Conservation (phyloP, 2,329 filamentous ascomycete genomes). For the Rutstroemia sp. region DNA sequence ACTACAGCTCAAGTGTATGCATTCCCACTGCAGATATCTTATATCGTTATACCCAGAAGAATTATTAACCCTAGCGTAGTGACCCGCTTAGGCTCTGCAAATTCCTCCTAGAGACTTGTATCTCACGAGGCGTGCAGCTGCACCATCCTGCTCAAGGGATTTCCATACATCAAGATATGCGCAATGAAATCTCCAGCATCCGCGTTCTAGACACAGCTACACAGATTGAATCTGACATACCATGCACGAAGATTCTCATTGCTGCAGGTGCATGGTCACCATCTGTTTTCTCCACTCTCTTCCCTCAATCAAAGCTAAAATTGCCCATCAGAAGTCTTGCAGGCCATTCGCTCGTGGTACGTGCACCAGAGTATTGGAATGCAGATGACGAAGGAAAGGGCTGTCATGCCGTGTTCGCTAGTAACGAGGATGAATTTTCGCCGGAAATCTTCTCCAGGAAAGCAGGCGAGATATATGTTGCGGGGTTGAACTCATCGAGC, state of each 20-base stretch:
- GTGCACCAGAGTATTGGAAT: conserved; percentile 45
- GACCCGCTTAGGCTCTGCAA: conserved; percentile 60
- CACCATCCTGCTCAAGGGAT: conserved; percentile 56
- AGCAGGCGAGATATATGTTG: conserved; percentile 64
- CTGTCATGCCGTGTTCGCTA: conserved; percentile 63
- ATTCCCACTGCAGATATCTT: no score
- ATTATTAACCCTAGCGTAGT: conserved; percentile 29
- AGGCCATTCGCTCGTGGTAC: conserved; percentile 65
- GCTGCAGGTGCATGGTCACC: conserved; percentile 67
- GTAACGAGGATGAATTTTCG: conserved; percentile 39
- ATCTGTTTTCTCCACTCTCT: conserved; percentile 55
- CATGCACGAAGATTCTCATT: conserved; percentile 59
- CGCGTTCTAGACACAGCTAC: conserved; percentile 39
- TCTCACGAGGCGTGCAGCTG: conserved; percentile 54
- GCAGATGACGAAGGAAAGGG: conserved; percentile 35
- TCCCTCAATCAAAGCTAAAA: conserved; percentile 44
- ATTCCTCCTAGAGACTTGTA: conserved; percentile 53
- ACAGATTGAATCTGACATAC: conserved; percentile 43
- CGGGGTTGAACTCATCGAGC: conserved; percentile 57
- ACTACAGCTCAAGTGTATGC: conserved; percentile 59
- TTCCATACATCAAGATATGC: conserved; percentile 42
- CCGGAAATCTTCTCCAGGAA: conserved; percentile 65
- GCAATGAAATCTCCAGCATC: conserved; percentile 44
- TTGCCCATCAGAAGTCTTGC: conserved; percentile 57
- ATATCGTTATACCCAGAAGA: no score